phyloP scores from a whole-genome alignment of 345 rosid genomes.

The Euphorbia lathyris region DNA sequence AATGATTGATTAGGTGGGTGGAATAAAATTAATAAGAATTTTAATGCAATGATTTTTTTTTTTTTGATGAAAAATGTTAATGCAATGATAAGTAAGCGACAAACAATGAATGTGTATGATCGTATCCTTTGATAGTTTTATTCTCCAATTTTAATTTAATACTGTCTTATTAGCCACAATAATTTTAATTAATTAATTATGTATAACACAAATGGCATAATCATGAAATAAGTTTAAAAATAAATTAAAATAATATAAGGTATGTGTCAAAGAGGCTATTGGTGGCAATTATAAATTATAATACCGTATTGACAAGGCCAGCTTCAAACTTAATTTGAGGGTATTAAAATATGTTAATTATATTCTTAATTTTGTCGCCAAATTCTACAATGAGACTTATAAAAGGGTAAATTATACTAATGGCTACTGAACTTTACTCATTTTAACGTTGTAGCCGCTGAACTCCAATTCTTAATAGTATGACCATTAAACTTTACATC shows the following conservation, averaged over 20 bases:
- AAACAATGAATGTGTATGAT: not conserved
- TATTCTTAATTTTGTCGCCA: not conserved
- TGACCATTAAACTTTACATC: too few species aligned
- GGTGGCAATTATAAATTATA: not conserved
- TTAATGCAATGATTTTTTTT: too few species aligned
- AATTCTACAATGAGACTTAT: not conserved
- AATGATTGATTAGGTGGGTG: too few species aligned
- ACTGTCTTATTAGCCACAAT: not conserved
- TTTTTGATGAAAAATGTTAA: too few species aligned
- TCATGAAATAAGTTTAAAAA: too few species aligned
- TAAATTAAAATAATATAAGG: too few species aligned
- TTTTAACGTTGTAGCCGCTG: too few species aligned
- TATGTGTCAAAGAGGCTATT: too few species aligned
- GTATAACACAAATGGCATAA: not conserved
- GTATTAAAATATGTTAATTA: not conserved
- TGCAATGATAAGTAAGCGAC: constrained; percentile 10
- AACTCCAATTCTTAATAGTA: too few species aligned
- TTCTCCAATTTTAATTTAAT: not conserved
- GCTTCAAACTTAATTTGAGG: not conserved
- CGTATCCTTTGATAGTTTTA: not conserved
- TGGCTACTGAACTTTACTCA: too few species aligned
- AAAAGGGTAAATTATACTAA: too few species aligned
- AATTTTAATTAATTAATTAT: not conserved
- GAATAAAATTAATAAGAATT: too few species aligned
- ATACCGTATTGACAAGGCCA: not conserved